Evolutionary conservation across 345 rosid species (phyloP).

Genomic region (Sonneratia alba): DNA sequence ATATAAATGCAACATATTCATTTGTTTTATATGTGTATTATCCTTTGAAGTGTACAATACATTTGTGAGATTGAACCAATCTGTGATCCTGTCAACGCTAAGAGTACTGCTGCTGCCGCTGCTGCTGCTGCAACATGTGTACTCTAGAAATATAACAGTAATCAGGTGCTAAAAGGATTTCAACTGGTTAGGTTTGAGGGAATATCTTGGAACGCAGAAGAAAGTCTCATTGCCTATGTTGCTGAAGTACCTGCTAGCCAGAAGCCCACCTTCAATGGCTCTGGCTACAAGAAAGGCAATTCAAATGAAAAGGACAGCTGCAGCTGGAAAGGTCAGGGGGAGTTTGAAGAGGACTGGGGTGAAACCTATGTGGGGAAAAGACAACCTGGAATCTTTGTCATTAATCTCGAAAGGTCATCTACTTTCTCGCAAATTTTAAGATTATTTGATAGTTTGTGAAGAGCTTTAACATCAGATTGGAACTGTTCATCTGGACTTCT

Average conservation of each 20-base stretch:
- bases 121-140: not conserved
- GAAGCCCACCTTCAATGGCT: constrained; percentile 53
- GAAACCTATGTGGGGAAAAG: constrained; percentile 87
- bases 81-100: not conserved
- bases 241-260: constrained; percentile 64
- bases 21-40: not conserved
- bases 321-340: constrained; percentile 94
- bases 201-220: constrained; percentile 84
- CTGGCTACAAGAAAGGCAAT: constrained; percentile 46
- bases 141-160: not conserved
- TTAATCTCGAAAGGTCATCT: constrained; percentile 46
- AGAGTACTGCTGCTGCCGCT: not conserved
- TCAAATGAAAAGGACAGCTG: constrained; percentile 44
- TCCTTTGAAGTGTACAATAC: not conserved
- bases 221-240: constrained; percentile 65
- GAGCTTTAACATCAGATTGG: not conserved
- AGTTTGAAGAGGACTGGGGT: constrained; percentile 98
- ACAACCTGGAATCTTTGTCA: constrained; percentile 66
- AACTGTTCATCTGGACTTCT: constrained; percentile 6
- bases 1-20: not conserved
- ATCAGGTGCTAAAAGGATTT: not conserved
- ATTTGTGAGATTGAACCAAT: not conserved
- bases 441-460: not conserved
- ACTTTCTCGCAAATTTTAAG: not conserved
- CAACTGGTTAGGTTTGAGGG: constrained; percentile 73